Base-by-base conservation (phyloP, 2,329 filamentous ascomycete species). In the Epichloe bromicola region DNA sequence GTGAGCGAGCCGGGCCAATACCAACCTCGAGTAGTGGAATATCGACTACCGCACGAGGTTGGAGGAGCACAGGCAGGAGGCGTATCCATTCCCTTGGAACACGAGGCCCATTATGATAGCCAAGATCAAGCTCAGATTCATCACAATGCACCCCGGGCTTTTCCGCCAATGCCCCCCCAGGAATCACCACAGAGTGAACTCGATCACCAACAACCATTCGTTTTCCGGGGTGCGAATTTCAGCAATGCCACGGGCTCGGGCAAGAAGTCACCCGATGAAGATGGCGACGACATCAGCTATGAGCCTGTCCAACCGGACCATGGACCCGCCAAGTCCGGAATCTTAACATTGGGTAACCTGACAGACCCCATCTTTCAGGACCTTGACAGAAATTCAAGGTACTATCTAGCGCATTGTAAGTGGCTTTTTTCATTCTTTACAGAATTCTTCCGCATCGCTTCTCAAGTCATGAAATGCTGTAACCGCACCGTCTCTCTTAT, bases 331-430 rank as follows among this genome's bases (percentile, higher is more conserved):
- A 19, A 20, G 26, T 15, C 34, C 14, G 14, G n/a, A 2, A 7
- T 47, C 5, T 26, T 38, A 6, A 23, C 43, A 6, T 30, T 19
- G 14, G 52, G 58, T 15, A 60, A 68, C 33, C 63, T 79, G 46
- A 68, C 73, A 30, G 78, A 82, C 59, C 78, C 78, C 12, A 57
- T 80, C 44, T 69, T 80, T 51, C 74, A 78, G 56, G 73, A 78
- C 55, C 68, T 81, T 42, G 70, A 72, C 55, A 62, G 55, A 19
- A 65, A 65, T 42, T 70, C 71, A 30, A 64, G 73, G 53, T 66
- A 67, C 55, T 78, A 78, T 59, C 63, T 78, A 41, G 65, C 69
- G 38, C 74, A 78, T 52, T 78, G 75, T 78, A 60, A 60, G 72
- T 66, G 3, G 17, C 23, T 15, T 14, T 17, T 39, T 10, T 33